Percentiles rank a stretch among this genome's conserved stretches.
These are phyloP conservation scores for Gynostemma pentaphyllum DNA, from an alignment of 306 rosid species.

Conservation along the genomic window DNA sequence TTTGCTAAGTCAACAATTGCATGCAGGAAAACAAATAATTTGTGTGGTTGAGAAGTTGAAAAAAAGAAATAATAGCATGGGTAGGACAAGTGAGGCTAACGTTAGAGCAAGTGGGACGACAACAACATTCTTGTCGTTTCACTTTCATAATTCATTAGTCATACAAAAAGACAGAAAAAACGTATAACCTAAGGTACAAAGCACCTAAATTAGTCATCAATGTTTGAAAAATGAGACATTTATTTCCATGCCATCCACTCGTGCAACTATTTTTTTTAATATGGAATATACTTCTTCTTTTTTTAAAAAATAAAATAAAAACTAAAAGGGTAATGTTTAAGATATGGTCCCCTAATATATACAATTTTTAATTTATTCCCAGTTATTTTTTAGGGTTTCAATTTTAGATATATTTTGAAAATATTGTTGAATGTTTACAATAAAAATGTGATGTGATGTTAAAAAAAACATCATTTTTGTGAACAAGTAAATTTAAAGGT, in stretches of 20 bases:
- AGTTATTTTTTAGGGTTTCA: too few relatives aligned
- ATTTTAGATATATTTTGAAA: too few relatives aligned
- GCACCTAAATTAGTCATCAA: background rate
- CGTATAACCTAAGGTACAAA: background rate
- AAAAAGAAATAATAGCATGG: background rate
- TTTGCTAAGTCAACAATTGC: background rate
- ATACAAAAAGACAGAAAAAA: background rate
- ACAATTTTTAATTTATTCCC: too few relatives aligned
- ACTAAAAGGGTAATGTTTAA: too few relatives aligned
- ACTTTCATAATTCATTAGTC: background rate
- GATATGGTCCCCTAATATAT: too few relatives aligned
- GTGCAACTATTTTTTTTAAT: background rate
- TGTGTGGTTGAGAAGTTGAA: constrained; percentile 2
- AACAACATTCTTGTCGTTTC: constrained; percentile 5
- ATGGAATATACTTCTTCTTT: background rate
- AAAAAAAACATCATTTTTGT: too few relatives aligned
- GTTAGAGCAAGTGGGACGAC: constrained; percentile 6
- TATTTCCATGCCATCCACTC: background rate
- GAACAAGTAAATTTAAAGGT: too few relatives aligned
- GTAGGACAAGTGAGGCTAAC: background rate
- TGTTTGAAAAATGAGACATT: background rate
- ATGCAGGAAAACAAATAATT: background rate
- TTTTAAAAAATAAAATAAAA: too few relatives aligned
- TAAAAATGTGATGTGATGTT: too few relatives aligned
- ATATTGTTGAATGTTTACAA: too few relatives aligned